phyloP scores from a whole-genome alignment of 208 protist genomes.

The Acanthamoeba royreba region DNA sequence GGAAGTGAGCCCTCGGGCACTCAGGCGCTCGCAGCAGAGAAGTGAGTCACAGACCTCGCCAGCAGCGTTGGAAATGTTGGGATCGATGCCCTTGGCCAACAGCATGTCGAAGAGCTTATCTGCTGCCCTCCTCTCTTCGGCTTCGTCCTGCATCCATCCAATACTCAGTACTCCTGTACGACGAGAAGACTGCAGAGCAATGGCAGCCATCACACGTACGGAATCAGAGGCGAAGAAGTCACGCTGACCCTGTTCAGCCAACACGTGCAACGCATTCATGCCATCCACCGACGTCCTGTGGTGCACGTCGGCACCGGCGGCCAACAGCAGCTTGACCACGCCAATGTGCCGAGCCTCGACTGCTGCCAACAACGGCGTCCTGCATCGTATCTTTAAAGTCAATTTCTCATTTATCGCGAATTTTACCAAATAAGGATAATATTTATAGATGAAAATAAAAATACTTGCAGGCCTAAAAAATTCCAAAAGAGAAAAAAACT shows the following conservation, averaged over 20 bases:
- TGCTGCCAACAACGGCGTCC: neutral
- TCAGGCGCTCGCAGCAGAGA: neutral
- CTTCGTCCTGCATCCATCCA: neutral
- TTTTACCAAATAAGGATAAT: no score
- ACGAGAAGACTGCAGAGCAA: no score
- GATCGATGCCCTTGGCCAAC: neutral
- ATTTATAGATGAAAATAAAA: no score
- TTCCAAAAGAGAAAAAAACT: no score
- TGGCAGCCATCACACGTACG: neutral
- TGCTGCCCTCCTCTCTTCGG: neutral
- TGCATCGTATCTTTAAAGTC: no score
- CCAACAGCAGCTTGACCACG: neutral
- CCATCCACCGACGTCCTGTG: neutral
- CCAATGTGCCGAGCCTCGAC: neutral
- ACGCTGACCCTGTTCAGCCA: neutral
- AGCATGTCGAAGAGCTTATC: neutral
- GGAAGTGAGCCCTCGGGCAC: neutral
- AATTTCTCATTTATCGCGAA: no score
- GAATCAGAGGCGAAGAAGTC: neutral
- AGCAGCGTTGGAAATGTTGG: neutral
- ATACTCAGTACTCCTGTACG: no score
- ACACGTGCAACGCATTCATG: neutral
- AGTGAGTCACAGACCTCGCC: neutral
- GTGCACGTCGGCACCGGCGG: neutral
- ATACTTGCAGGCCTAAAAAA: no score